Percentiles rank a stretch among this genome's conserved stretches.
Evolutionary conservation across 306 rosid genomes (phyloP).

Genomic region (Oxytropis ochrocephala): DNA sequence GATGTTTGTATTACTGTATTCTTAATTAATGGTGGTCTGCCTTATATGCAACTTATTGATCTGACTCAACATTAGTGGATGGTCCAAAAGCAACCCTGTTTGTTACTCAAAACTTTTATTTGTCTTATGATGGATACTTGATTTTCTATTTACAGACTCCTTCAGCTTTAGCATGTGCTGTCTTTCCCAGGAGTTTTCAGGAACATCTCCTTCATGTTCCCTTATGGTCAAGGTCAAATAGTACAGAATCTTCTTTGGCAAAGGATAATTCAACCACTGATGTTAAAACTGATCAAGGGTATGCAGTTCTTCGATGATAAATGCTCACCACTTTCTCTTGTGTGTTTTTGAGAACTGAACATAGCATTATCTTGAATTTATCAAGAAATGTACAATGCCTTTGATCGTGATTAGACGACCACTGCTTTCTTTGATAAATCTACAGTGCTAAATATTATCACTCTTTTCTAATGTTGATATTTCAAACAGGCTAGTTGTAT

Average conservation of each 20-base stretch:
- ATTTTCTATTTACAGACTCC: slow-evolving; percentile 38
- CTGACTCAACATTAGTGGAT: neutral
- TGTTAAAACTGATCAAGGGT: slow-evolving; percentile 41
- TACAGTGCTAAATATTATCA: neutral
- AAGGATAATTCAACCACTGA: slow-evolving; percentile 36
- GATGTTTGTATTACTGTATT: neutral
- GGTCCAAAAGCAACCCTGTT: neutral
- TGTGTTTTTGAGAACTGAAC: neutral
- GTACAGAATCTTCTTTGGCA: slow-evolving; percentile 47
- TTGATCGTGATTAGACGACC: neutral
- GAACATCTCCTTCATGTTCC: slow-evolving; percentile 39
- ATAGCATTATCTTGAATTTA: slow-evolving; percentile 12
- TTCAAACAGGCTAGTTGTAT: neutral
- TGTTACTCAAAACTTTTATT: neutral
- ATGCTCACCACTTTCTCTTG: neutral
- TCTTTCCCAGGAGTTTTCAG: slow-evolving; percentile 33
- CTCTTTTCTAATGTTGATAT: neutral
- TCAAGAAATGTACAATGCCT: neutral
- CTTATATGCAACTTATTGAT: neutral
- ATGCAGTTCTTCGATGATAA: slow-evolving; percentile 16
- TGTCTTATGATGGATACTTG: slow-evolving; percentile 3
- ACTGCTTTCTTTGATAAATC: neutral
- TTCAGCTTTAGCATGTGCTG: slow-evolving; percentile 42
- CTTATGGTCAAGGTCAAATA: slow-evolving; percentile 36
- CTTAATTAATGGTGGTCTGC: neutral